phyloP scores from a whole-genome alignment of 2,329 filamentous ascomycete genomes.

The Pochonia chlamydosporia region DNA sequence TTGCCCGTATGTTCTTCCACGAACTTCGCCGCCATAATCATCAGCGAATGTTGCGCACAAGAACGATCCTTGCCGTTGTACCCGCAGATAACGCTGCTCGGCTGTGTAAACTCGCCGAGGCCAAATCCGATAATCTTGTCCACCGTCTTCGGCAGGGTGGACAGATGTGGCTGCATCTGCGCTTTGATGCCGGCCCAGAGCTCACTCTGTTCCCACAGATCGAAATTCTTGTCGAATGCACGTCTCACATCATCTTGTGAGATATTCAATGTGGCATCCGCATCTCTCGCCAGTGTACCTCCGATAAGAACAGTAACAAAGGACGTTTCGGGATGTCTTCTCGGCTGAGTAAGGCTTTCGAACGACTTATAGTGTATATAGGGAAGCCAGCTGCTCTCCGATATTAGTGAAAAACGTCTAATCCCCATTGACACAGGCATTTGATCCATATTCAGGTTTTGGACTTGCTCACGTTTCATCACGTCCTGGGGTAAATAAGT shows the following conservation, averaged over 20 bases:
- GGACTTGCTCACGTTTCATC: not conserved
- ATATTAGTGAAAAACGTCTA: not conserved
- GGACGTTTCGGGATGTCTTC: not conserved
- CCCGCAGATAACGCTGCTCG: not conserved
- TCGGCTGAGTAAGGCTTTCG: not conserved
- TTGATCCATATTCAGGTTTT: too few relatives aligned
- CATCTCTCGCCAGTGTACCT: not conserved
- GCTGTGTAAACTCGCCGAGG: not conserved
- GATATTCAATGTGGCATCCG: not conserved
- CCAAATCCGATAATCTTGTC: constrained; percentile 7
- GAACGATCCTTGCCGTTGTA: not conserved
- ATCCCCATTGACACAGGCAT: too few relatives aligned
- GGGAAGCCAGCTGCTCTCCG: not conserved
- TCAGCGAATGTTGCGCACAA: constrained; percentile 6
- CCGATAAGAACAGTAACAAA: not conserved
- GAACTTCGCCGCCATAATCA: constrained; percentile 3
- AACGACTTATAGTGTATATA: not conserved
- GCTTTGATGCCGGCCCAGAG: not conserved
- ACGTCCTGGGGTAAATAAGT: not conserved
- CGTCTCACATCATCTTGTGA: not conserved
- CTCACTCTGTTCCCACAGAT: not conserved
- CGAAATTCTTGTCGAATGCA: not conserved
- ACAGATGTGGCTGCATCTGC: not conserved
- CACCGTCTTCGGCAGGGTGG: not conserved
- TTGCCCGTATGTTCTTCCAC: constrained; percentile 1